phyloP scores from a whole-genome alignment of 805 yeast species.

The Suhomyces emberorum region DNA sequence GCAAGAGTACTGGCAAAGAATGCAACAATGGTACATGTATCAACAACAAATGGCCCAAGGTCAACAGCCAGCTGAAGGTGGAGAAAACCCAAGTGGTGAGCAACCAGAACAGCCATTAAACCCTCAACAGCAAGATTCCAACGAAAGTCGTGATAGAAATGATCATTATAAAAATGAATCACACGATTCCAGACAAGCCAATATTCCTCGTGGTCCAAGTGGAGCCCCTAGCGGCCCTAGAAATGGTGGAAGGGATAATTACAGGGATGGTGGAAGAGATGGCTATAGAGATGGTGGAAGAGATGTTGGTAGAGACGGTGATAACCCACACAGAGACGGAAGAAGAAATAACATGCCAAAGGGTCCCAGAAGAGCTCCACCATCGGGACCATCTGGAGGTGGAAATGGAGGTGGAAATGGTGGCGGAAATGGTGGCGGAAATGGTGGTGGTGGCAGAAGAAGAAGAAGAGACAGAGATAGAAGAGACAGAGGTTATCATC shows the following conservation, averaged over 20 bases:
- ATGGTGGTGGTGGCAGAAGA: slow-evolving; percentile 18
- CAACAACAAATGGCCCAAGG: slow-evolving; percentile 48
- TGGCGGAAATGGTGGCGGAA: slow-evolving; percentile 24
- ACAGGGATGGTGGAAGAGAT: slow-evolving; percentile 17
- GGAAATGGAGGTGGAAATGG: slow-evolving; percentile 35
- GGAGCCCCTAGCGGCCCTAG: slow-evolving; percentile 15
- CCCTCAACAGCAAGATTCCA: slow-evolving; percentile 36
- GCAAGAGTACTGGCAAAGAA: slow-evolving; percentile 61
- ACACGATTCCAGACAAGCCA: slow-evolving; percentile 15
- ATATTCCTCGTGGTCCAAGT: background rate
- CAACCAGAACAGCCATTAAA: slow-evolving; percentile 39
- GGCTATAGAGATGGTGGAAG: slow-evolving; percentile 18
- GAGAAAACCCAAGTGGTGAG: slow-evolving; percentile 17
- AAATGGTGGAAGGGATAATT: slow-evolving; percentile 10
- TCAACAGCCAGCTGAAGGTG: slow-evolving; percentile 11
- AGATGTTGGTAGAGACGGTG: slow-evolving; percentile 12
- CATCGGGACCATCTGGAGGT: slow-evolving; percentile 34
- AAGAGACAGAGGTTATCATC: slow-evolving; percentile 38
- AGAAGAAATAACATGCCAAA: slow-evolving; percentile 43
- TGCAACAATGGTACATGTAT: slow-evolving; percentile 63
- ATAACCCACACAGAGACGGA: slow-evolving; percentile 19
- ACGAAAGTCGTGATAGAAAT: background rate
- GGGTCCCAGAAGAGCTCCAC: slow-evolving; percentile 48
- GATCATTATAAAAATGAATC: slow-evolving; percentile 20
- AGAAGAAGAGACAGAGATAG: slow-evolving; percentile 22